Evolutionary conservation across 2,329 filamentous ascomycete genomes (phyloP), one percentile per base, ranked within the genome.

Genomic region (Alternaria sp.): DNA sequence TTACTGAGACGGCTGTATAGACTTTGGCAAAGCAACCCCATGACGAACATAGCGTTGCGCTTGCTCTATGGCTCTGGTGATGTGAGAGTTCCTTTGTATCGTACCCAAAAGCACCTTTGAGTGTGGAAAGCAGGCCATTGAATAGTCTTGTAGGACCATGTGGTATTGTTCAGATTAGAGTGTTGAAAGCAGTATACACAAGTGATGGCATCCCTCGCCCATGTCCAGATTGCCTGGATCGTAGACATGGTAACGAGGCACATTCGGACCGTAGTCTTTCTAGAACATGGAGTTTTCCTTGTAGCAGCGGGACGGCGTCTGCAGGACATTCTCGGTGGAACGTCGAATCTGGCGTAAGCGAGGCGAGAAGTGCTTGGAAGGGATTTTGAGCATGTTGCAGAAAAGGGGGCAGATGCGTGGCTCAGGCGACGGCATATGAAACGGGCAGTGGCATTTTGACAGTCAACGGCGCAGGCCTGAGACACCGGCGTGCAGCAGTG

Each of bases 1-100:
- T 49, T 54, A 53, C 54, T 53, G 61, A 66, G 65, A 67, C 62
- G 66, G 65, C 66, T 74, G 70, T 76, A 72, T 76, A 75, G 73
- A 77, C 63, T 63, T 63, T 48, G 58, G 56, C 60, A 63, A 34
- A 65, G 57, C 60, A 63, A 62, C 45, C 56, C 62, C 51, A 56
- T 54, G 52, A 64, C 51, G 24, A 53, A 37, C 23, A 39, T 37
- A 51, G 7, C 13, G 31, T 24, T 26, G n/a, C 8, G 49, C 17
- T 7, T 58, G 28, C 45, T 36, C 33, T 39, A 4, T 13, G 4
- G 29, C n/a, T 49, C n/a, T 9, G 28, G 31, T 36, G 14, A 31
- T 21, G 46, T 9, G 17, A 34, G 11, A 14, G 41, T 34, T 29
- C 24, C 51, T 55, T 48, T 50, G 23, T 39, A 55, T 23, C 21